A percentile compares a stretch with the other conserved stretches of the same genome.
phyloP scores from a whole-genome alignment of 352 stramenopile species.

The Aphanomyces astaci region DNA sequence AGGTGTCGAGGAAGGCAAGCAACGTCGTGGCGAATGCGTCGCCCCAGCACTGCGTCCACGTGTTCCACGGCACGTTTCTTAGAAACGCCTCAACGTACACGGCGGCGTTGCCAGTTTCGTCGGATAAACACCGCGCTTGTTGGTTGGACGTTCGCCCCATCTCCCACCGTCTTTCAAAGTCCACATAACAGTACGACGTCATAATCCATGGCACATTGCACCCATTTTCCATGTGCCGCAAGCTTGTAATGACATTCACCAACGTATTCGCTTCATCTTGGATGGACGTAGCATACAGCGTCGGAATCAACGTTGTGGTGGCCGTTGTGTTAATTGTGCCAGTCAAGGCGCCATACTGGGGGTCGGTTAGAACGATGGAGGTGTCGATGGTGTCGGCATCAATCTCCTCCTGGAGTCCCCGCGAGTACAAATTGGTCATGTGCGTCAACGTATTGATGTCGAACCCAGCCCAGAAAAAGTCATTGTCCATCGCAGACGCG shows the following conservation, averaged over 20 bases:
- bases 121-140: not conserved
- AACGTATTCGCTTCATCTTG: not conserved
- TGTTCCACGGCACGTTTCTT: not conserved
- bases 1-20: not conserved
- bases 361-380: no score
- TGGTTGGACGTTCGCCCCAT: not conserved
- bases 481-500: not conserved
- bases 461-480: not conserved
- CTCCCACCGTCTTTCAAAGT: not conserved
- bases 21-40: not conserved
- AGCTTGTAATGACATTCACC: not conserved
- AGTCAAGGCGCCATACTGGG: not conserved
- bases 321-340: not conserved
- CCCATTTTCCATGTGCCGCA: not conserved
- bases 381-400: not conserved
- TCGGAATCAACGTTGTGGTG: not conserved
- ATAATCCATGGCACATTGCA: not conserved
- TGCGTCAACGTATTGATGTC: not conserved
- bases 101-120: not conserved
- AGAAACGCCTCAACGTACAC: slow-evolving; percentile 8
- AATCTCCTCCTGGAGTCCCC: not conserved
- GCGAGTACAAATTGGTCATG: not conserved
- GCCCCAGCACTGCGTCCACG: not conserved
- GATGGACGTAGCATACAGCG: not conserved
- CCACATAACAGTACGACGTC: slow-evolving; percentile 14